phyloP scores from a whole-genome alignment of 192 early-diverging fungal species.

The Rhizoclosmatium globosum region DNA sequence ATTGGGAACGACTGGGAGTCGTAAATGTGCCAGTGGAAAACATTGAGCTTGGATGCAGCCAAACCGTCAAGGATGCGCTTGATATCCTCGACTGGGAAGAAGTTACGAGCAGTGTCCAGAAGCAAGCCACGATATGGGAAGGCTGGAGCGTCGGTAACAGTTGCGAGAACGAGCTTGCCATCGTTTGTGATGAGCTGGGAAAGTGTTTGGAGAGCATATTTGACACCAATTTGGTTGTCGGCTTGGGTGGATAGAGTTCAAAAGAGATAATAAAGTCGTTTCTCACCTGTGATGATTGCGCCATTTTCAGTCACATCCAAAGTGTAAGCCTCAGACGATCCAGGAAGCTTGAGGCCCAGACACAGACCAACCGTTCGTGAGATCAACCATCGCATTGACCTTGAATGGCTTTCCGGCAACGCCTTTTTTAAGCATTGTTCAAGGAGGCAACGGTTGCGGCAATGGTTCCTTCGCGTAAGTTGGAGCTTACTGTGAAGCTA shows the following conservation, averaged over 20 bases:
- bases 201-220: constrained; percentile 76
- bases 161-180: not conserved
- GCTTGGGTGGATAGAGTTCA: constrained; percentile 40
- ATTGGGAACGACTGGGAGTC: no score
- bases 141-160: constrained; percentile 5
- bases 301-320: constrained; percentile 2
- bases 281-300: constrained; percentile 33
- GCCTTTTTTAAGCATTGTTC: no score
- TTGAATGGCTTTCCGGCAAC: no score
- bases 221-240: constrained; percentile 67
- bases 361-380: no score
- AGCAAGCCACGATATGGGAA: constrained; percentile 39
- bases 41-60: not conserved
- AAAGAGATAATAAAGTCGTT: not conserved
- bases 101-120: constrained; percentile 48
- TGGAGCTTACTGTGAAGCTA: no score
- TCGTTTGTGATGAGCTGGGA: constrained; percentile 65
- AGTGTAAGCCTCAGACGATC: constrained; percentile 21
- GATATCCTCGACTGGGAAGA: constrained; percentile 38
- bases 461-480: no score
- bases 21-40: no score
- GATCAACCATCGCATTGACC: no score
- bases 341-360: not conserved
- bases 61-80: constrained; percentile 36
- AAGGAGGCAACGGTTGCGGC: no score